Conservation (phyloP, 805 yeast species). For the Kazachstania viticola region DNA sequence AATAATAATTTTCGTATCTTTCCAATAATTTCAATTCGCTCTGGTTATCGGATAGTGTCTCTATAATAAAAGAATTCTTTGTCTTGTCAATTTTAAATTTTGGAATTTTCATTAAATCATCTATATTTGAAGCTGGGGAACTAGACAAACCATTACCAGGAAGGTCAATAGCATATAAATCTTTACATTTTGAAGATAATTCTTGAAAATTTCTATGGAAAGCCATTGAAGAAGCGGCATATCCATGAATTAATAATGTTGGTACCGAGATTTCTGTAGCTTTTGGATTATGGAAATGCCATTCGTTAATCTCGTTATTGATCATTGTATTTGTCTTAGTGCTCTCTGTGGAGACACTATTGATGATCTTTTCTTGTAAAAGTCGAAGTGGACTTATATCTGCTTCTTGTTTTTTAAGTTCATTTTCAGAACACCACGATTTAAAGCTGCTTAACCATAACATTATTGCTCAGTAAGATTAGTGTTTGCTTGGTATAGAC, state of each 20-base stretch:
- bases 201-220: conserved; percentile 59
- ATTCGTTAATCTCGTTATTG: conserved; percentile 20
- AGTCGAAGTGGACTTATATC: no score
- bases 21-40: conserved; percentile 9
- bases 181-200: conserved; percentile 36
- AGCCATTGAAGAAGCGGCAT: conserved; percentile 83
- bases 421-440: no score
- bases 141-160: conserved; percentile 63
- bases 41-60: not conserved
- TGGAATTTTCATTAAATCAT: not conserved
- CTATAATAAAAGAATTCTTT: not conserved
- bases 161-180: conserved; percentile 57
- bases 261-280: conserved; percentile 22
- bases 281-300: conserved; percentile 22
- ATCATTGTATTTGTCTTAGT: conserved; percentile 10
- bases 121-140: conserved; percentile 28
- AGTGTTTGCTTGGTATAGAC: no score
- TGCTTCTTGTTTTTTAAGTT: no score
- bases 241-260: conserved; percentile 70
- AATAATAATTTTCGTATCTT: conserved; percentile 44
- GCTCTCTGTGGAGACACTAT: conserved; percentile 6
- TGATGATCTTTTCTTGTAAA: conserved; percentile 18
- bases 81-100: not conserved
- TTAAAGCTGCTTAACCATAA: no score
- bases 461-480: no score